Evolutionary conservation across 495 filamentous ascomycete genomes (phyloP).

Genomic region (Penicillium taxi): DNA sequence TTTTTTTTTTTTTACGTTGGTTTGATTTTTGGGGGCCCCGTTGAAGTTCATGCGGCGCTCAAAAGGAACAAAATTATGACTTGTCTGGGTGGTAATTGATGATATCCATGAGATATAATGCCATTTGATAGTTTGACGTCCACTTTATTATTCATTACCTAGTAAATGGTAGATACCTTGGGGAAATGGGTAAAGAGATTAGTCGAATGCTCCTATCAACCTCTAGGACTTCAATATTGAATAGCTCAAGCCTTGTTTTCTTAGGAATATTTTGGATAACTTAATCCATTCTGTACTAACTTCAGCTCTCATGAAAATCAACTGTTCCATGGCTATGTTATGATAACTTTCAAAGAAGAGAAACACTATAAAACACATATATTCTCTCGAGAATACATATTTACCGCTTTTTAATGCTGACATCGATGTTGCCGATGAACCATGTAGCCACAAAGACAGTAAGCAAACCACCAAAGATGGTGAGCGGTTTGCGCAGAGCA

Average conservation of each 20-base stretch:
- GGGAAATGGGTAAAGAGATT: too few relatives aligned
- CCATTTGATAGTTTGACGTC: constrained; percentile 9
- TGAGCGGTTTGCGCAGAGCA: constrained; percentile 74
- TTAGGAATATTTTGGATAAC: too few relatives aligned
- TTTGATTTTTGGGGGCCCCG: constrained; percentile 5
- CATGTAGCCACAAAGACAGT: constrained; percentile 68
- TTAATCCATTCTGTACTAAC: too few relatives aligned
- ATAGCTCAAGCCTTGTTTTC: too few relatives aligned
- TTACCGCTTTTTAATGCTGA: constrained; percentile 54
- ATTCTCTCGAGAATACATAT: constrained; percentile 6
- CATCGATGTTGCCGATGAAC: constrained; percentile 68
- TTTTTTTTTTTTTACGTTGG: constrained; percentile 6
- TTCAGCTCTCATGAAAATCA: too few relatives aligned
- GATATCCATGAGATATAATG: constrained; percentile 19
- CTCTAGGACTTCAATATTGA: too few relatives aligned
- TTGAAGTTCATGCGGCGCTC: constrained; percentile 20
- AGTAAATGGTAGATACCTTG: too few relatives aligned
- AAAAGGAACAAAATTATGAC: constrained; percentile 20
- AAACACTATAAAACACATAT: constrained; percentile 17
- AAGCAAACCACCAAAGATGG: constrained; percentile 67
- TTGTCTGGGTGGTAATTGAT: constrained; percentile 17
- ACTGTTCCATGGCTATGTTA: too few relatives aligned
- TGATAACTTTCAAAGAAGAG: too few relatives aligned
- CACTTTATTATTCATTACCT: too few relatives aligned
- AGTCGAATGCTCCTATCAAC: too few relatives aligned